Evolutionary conservation across 257 asterid genomes (phyloP), one percentile per base, ranked within the genome.

Genomic region (Solanum virginianum): DNA sequence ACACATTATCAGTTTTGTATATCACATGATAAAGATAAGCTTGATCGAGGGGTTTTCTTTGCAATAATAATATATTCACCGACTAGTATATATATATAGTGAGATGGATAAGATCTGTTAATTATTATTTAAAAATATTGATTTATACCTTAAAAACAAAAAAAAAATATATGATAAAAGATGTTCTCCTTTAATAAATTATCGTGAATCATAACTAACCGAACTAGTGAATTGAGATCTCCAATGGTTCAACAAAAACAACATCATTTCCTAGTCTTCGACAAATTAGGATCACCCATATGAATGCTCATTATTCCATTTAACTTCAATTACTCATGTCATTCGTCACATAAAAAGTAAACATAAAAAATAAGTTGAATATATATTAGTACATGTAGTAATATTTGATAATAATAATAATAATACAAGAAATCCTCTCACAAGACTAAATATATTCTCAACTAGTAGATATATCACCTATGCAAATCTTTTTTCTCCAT

Each of bases 81-180:
- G 7, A 54, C 20, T 16, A 6, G 0, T 54, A 54, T 36, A 36
- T 36, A 36, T 36, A 36, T 36, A 36, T 36, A 5, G 41, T 26
- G 3, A 9, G 11, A 3, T 4, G 4, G 7, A 65, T 29, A 14
- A 14, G 6, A 29, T 65, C 0, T 14, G 18, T 65, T 65, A 29
- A 2, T 13, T 65, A 29, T 65, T 65, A 65, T 10, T 60, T 4
- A n/a, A 3, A 22, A 4, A 62, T 62, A 10, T 62, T 0, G 2
- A 7, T 1, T 62, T 11, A 17, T 11, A 0, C 1, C 5, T 62
- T 62, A 1, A 22, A 22, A 65, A 65, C 11, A 13, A 2, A 0
- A 0, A 0, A 0, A 22, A 0, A 32, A 24, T 10, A 1, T 10
- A 1, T 60, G 8, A 0, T 22, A 60, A 22, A 60, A 10, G 1